phyloP scores from a whole-genome alignment of 1,284 basidiomycete genomes.

The Apiotrichum gamsii region DNA sequence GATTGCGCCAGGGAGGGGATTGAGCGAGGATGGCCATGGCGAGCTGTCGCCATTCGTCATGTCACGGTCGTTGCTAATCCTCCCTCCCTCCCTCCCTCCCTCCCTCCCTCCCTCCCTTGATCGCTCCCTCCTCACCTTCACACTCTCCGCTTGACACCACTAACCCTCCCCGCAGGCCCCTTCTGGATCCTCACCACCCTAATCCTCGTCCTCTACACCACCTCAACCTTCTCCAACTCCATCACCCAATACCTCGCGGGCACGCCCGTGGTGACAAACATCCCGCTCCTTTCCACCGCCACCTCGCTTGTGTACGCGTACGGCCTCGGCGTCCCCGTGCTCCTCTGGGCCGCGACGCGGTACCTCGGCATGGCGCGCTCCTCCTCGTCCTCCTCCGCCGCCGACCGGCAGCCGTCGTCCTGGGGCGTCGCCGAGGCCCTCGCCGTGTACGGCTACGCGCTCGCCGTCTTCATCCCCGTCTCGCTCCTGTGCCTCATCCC shows the following conservation, averaged over 20 bases:
- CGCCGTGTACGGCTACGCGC: conserved; percentile 51
- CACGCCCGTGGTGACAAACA: conserved; percentile 51
- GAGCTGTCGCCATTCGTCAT: no score
- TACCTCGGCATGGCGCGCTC: conserved; percentile 76
- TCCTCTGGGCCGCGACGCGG: conserved; percentile 61
- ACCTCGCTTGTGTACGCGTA: conserved; percentile 78
- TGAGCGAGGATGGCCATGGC: no score
- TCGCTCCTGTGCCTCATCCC: conserved; percentile 71
- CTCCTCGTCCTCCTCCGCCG: no score
- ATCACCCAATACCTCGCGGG: conserved; percentile 70
- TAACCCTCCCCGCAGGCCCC: conserved; percentile 54
- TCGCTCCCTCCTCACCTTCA: no score
- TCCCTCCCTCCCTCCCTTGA: no score
- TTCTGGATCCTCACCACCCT: conserved; percentile 94
- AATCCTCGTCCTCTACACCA: conserved; percentile 82
- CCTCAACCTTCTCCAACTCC: conserved; percentile 77
- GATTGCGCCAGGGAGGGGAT: no score
- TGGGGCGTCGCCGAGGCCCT: conserved; percentile 71
- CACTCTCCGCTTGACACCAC: background rate
- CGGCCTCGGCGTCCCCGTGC: conserved; percentile 67
- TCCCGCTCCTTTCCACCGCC: conserved; percentile 72
- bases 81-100: background rate
- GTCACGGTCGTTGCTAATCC: no score
- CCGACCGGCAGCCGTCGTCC: no score
- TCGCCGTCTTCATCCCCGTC: conserved; percentile 55